Percentiles rank a stretch among this genome's conserved stretches.
Evolutionary conservation across 768 basidiomycete species (phyloP).

Genomic region (Plicaturopsis crispa): DNA sequence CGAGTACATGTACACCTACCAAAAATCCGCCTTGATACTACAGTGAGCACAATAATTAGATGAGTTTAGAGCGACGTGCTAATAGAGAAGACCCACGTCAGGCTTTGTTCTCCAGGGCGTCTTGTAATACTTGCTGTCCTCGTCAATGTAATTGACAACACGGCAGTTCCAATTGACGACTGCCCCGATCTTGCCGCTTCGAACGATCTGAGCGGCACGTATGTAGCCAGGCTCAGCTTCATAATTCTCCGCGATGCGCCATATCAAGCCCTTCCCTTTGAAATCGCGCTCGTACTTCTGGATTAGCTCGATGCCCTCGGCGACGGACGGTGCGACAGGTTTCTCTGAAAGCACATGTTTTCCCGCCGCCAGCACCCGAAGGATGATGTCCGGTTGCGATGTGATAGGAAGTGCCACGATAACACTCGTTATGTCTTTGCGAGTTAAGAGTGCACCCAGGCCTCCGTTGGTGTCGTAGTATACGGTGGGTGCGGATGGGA

Average conservation of each 20-base stretch:
- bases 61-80: slow-evolving; percentile 2
- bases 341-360: slow-evolving; percentile 91
- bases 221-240: slow-evolving; percentile 59
- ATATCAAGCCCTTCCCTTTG: slow-evolving; percentile 61
- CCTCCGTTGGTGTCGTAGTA: slow-evolving; percentile 48
- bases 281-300: slow-evolving; percentile 56
- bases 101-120: slow-evolving; percentile 81
- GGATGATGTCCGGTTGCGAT: slow-evolving; percentile 59
- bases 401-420: slow-evolving; percentile 75
- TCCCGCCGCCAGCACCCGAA: slow-evolving; percentile 58
- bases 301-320: slow-evolving; percentile 55
- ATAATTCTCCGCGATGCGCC: slow-evolving; percentile 78
- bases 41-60: slow-evolving; percentile 2
- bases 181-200: slow-evolving; percentile 61
- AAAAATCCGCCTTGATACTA: slow-evolving; percentile 80
- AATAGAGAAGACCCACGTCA: slow-evolving; percentile 41
- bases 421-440: slow-evolving; percentile 65
- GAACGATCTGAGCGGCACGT: slow-evolving; percentile 39
- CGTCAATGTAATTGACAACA: slow-evolving; percentile 44
- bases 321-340: slow-evolving; percentile 70
- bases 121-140: slow-evolving; percentile 68
- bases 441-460: slow-evolving; percentile 57
- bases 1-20: slow-evolving; percentile 34
- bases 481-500: slow-evolving; percentile 33
- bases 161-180: slow-evolving; percentile 59